Conservation (phyloP, 2,329 filamentous ascomycete species). For the Cladosporium sp. region DNA sequence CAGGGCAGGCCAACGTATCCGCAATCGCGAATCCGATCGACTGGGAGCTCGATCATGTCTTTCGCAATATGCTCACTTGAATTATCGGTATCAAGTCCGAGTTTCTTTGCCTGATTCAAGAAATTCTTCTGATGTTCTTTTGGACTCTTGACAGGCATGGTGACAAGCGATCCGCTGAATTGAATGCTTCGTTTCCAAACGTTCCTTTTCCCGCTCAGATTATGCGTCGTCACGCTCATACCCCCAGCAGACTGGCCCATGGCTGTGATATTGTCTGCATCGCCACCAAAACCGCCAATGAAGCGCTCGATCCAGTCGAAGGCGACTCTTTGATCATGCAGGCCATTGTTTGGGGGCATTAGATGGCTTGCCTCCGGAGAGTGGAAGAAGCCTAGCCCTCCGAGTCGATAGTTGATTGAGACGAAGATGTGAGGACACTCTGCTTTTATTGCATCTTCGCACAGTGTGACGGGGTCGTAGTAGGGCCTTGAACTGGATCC, state of each 20-base stretch:
- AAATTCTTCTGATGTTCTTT: constrained; percentile 17
- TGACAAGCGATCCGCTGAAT: constrained; percentile 16
- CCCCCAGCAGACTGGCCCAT: constrained; percentile 19
- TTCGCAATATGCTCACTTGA: constrained; percentile 12
- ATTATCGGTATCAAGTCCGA: background rate
- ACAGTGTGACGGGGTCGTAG: constrained; percentile 27
- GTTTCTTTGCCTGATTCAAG: constrained; percentile 13
- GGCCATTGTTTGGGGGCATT: constrained; percentile 24
- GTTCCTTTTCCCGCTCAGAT: background rate
- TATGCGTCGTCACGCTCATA: constrained; percentile 17
- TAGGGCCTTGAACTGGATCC: constrained; percentile 53
- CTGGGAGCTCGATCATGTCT: constrained; percentile 13
- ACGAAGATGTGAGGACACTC: constrained; percentile 35
- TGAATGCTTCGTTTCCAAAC: constrained; percentile 17
- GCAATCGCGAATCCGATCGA: constrained; percentile 16
- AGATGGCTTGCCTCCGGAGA: constrained; percentile 2
- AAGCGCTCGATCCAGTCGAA: constrained; percentile 30
- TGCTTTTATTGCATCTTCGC: background rate
- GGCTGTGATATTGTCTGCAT: constrained; percentile 16
- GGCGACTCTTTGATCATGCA: constrained; percentile 29
- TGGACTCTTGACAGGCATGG: constrained; percentile 16
- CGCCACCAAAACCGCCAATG: constrained; percentile 23
- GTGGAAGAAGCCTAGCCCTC: constrained; percentile 30
- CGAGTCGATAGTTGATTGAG: constrained; percentile 47
- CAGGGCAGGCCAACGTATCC: constrained; percentile 17